Conservation (phyloP, 352 stramenopile species). For the Thraustochytrium striatum region DNA sequence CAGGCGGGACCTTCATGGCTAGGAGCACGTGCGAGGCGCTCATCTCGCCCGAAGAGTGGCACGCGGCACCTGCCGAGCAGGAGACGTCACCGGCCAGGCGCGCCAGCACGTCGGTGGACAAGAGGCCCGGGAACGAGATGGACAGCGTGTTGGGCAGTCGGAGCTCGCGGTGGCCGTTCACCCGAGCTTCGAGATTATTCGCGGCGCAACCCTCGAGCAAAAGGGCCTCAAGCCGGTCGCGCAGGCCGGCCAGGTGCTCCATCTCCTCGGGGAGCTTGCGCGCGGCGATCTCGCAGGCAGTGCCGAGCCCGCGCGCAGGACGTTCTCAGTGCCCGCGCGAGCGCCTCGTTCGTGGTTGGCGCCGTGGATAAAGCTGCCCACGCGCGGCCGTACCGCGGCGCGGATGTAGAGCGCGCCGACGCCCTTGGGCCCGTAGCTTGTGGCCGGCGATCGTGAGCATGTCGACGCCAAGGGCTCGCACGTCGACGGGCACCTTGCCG, state of each 20-base stretch:
- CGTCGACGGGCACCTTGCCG: conserved; percentile 83
- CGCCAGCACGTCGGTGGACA: conserved; percentile 73
- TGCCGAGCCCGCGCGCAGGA: conserved; percentile 87
- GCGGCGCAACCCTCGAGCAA: conserved; percentile 58
- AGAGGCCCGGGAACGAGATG: conserved; percentile 80
- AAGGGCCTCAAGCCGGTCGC: conserved; percentile 61
- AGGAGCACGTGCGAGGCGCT: conserved; percentile 68
- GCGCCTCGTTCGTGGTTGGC: conserved; percentile 82
- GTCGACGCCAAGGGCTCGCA: conserved; percentile 77
- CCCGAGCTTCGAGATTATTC: conserved; percentile 76
- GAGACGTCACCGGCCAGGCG: conserved; percentile 77
- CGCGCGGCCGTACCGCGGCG: not conserved
- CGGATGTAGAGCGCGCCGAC: conserved; percentile 73
- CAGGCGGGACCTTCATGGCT: conserved; percentile 80
- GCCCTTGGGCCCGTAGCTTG: conserved; percentile 92
- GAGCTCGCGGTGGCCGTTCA: conserved; percentile 48
- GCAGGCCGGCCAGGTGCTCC: conserved; percentile 63
- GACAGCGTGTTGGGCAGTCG: conserved; percentile 93
- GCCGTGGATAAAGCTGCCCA: conserved; percentile 78
- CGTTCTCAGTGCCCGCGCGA: conserved; percentile 92
- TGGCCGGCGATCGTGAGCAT: conserved; percentile 93
- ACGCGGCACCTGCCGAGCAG: conserved; percentile 85
- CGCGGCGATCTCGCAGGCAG: conserved; percentile 58
- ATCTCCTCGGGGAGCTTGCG: conserved; percentile 69
- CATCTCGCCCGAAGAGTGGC: conserved; percentile 66